Conservation (phyloP, 2,329 filamentous ascomycete species). For the Clarireedia paspali region DNA sequence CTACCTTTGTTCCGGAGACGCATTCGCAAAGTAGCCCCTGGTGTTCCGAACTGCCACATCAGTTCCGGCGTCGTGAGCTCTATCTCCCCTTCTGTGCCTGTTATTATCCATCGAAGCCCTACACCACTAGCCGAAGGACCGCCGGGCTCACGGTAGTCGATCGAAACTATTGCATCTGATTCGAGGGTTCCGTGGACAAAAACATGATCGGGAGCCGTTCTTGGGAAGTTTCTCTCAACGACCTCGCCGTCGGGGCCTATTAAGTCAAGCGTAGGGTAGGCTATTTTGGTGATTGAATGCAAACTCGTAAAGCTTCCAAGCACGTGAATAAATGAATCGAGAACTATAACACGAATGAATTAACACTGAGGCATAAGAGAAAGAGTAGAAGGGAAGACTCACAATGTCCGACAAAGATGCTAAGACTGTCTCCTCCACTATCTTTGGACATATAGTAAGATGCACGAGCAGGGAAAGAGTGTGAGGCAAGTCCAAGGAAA, state of each 20-base stretch:
- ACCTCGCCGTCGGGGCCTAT: constrained; percentile 15
- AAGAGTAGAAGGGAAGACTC: neutral
- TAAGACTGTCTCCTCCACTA: neutral
- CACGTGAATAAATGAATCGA: constrained; percentile 30
- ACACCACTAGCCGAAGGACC: neutral
- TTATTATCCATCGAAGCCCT: neutral
- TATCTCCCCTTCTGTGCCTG: neutral
- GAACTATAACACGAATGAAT: neutral
- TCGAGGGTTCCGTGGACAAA: constrained; percentile 30
- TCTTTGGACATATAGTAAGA: neutral
- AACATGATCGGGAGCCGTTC: constrained; percentile 31
- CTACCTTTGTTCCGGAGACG: neutral
- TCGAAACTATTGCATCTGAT: constrained; percentile 27
- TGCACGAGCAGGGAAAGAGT: neutral
- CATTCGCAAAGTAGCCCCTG: neutral
- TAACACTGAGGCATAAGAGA: neutral
- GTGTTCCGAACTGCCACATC: neutral
- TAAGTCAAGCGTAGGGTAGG: constrained; percentile 12
- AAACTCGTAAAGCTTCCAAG: constrained; percentile 28
- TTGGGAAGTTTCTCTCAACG: constrained; percentile 18
- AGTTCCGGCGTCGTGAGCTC: neutral
- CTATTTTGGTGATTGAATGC: constrained; percentile 23
- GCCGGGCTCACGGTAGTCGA: constrained; percentile 13
- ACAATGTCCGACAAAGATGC: neutral
- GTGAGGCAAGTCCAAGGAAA: neutral